Evolutionary conservation across 371 early-diverging fungal species (phyloP).

Genomic region (Mortierella sp.): DNA sequence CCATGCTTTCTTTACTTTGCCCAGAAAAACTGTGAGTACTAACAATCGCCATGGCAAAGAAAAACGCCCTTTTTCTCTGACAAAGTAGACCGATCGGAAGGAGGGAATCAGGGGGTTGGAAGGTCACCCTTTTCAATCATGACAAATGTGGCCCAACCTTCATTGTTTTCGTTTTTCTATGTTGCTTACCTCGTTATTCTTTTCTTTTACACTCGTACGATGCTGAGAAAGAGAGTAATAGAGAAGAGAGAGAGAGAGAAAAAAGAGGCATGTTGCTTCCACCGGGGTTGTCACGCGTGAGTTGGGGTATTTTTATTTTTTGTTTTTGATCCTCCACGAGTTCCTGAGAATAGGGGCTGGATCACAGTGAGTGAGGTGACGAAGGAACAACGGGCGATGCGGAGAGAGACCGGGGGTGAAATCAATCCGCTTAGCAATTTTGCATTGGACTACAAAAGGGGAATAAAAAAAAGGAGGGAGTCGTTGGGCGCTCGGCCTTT

Average conservation of each 20-base stretch:
- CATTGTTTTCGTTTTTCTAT: not conserved
- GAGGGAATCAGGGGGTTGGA: not conserved
- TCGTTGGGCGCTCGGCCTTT: constrained; percentile 13
- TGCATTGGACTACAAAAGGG: not conserved
- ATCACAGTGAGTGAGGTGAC: constrained; percentile 16
- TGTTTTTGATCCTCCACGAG: constrained; percentile 20
- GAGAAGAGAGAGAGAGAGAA: not conserved
- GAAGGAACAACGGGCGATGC: constrained; percentile 33
- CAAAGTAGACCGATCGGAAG: constrained; percentile 10
- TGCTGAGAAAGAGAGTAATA: not conserved
- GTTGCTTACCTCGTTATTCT: not conserved
- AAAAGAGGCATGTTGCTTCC: constrained; percentile 18
- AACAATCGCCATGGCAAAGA: not conserved
- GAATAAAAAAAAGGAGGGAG: constrained; percentile 11
- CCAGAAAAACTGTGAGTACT: not conserved
- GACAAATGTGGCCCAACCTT: constrained; percentile 15
- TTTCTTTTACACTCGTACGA: not conserved
- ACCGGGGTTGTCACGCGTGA: constrained; percentile 18
- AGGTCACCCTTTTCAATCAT: constrained; percentile 12
- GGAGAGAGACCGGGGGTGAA: not conserved
- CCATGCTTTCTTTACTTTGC: not conserved
- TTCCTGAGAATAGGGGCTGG: constrained; percentile 27
- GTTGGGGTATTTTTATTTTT: constrained; percentile 7
- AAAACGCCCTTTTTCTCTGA: not conserved
- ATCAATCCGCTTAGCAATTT: not conserved